A percentile compares a stretch with the other conserved stretches of the same genome.
These are phyloP conservation scores for Mucor plumbeus DNA, from an alignment of 371 early-diverging fungal genomes.

Conservation along the genomic window DNA sequence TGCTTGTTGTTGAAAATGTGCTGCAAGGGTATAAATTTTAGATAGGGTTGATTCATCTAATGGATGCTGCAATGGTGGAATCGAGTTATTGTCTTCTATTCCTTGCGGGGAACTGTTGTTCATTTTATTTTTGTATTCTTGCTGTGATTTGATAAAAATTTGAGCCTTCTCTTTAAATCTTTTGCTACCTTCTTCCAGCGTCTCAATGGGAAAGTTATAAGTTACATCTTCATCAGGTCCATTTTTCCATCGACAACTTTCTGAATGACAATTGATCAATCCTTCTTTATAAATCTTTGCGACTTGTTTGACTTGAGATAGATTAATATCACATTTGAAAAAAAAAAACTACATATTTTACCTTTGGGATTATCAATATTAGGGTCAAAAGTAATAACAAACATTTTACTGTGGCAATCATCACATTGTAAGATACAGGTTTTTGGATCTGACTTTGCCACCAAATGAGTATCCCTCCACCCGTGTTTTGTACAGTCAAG, in stretches of 20 bases:
- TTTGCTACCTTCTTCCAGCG: constrained; percentile 12
- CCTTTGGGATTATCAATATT: constrained; percentile 8
- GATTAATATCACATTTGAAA: not conserved
- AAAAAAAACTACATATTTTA: constrained; percentile 6
- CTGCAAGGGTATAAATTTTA: constrained; percentile 6
- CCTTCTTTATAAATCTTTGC: constrained; percentile 17
- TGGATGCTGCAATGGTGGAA: constrained; percentile 11
- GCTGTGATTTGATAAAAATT: not conserved
- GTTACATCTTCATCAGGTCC: constrained; percentile 2
- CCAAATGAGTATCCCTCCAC: constrained; percentile 14
- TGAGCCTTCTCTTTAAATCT: constrained; percentile 6
- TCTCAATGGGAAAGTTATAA: constrained; percentile 4
- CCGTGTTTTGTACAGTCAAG: constrained; percentile 25
- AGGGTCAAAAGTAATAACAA: constrained; percentile 10
- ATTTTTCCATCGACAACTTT: constrained; percentile 19
- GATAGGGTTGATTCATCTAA: constrained; percentile 8
- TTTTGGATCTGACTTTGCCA: not conserved
- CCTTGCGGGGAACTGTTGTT: not conserved
- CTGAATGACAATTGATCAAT: constrained; percentile 12
- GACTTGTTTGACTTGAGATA: not conserved
- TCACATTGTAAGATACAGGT: constrained; percentile 16
- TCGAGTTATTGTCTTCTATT: not conserved
- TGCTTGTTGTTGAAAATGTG: not conserved
- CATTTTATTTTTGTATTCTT: not conserved
- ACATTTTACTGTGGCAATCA: constrained; percentile 17